A percentile compares a stretch with the other conserved stretches of the same genome.
phyloP scores from a whole-genome alignment of 164 flowering plant species.

The Paratinospora sagittata region DNA sequence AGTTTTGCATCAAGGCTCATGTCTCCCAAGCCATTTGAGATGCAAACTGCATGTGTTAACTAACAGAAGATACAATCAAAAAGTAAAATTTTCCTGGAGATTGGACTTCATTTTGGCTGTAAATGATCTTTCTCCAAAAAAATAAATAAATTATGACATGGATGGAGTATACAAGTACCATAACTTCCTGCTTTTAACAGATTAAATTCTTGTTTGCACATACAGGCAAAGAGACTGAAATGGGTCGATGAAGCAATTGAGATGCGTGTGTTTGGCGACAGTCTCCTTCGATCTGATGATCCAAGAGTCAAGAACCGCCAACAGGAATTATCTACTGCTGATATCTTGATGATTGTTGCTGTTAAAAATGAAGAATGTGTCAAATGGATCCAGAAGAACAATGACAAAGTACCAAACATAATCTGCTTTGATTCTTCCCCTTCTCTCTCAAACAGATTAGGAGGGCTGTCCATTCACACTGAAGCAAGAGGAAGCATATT shows the following conservation, averaged over 20 bases:
- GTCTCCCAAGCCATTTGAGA: neutral
- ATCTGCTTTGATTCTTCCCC: conserved; percentile 76
- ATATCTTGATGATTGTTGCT: conserved; percentile 68
- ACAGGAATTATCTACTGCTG: conserved; percentile 33
- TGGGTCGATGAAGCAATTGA: conserved; percentile 90
- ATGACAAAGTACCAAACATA: conserved; percentile 42
- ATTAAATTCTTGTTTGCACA: neutral
- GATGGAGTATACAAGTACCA: neutral
- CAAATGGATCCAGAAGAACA: conserved; percentile 47
- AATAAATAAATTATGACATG: neutral
- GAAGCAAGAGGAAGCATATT: conserved; percentile 33
- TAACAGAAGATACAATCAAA: no score
- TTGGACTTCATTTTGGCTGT: neutral
- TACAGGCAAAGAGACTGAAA: conserved; percentile 70
- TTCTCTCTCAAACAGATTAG: conserved; percentile 50
- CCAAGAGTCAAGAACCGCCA: conserved; percentile 19
- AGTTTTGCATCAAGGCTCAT: no score
- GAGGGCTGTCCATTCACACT: conserved; percentile 40
- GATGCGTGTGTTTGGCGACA: conserved; percentile 65
- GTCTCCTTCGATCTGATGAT: conserved; percentile 22
- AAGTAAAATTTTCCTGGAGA: no score
- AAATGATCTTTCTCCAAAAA: neutral
- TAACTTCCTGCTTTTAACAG: neutral
- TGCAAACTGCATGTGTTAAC: no score
- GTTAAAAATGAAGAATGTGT: conserved; percentile 50